Percentiles rank a stretch among this genome's conserved stretches.
Conservation (phyloP, 768 basidiomycete genomes). For the Rhizopogon vinicolor region DNA sequence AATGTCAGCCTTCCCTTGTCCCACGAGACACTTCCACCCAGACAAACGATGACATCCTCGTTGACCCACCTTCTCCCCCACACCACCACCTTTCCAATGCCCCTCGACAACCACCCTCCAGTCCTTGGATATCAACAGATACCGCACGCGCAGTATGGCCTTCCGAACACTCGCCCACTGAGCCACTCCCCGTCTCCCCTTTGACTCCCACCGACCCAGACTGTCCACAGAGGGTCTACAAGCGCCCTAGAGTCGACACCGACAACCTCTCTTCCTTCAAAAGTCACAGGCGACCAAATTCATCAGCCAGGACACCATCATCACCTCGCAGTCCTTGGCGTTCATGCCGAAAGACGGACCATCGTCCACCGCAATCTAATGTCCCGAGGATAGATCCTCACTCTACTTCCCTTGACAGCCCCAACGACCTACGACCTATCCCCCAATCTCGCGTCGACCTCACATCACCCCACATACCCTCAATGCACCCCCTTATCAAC, state of each 20-base stretch:
- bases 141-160: slow-evolving; percentile 32
- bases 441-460: slow-evolving; percentile 35
- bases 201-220: slow-evolving; percentile 33
- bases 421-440: slow-evolving; percentile 22
- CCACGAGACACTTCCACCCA: slow-evolving; percentile 20
- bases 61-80: slow-evolving; percentile 27
- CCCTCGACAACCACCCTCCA: slow-evolving; percentile 36
- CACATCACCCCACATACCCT: slow-evolving; percentile 54
- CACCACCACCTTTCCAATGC: slow-evolving; percentile 25
- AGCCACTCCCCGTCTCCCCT: slow-evolving; percentile 31
- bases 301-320: slow-evolving; percentile 11
- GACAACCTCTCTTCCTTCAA: slow-evolving; percentile 10
- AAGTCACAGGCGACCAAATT: slow-evolving; percentile 7
- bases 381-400: slow-evolving; percentile 20
- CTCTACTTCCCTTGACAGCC: slow-evolving; percentile 14
- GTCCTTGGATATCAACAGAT: slow-evolving; percentile 27
- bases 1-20: slow-evolving; percentile 24
- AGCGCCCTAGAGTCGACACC: slow-evolving; percentile 29
- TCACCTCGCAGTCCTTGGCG: slow-evolving; percentile 26
- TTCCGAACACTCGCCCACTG: slow-evolving; percentile 30
- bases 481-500: slow-evolving; percentile 73
- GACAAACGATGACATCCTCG: slow-evolving; percentile 29
- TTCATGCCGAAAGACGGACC: slow-evolving; percentile 21
- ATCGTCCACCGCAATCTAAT: slow-evolving; percentile 17
- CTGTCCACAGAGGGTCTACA: slow-evolving; percentile 13